These are phyloP conservation scores for Thuidium tamariscinum DNA, from an alignment of 225 moss, liverwort and hornwort genomes.

Conservation along the genomic window DNA sequence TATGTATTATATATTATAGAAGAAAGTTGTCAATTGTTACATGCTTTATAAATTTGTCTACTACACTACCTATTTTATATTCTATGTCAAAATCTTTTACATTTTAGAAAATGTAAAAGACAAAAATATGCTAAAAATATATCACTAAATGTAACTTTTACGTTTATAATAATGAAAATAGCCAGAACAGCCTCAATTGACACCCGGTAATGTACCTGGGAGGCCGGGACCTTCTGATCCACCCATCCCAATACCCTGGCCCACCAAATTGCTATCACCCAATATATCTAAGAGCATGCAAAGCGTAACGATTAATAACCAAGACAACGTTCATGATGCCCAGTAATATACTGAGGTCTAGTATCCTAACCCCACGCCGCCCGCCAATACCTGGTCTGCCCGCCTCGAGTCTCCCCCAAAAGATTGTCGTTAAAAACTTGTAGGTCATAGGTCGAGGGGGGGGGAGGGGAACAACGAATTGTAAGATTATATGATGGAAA, in stretches of 20 bases:
- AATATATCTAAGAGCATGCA: no score
- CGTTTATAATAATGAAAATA: no score
- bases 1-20: rapidly evolving
- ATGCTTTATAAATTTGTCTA: no score
- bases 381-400: neutral
- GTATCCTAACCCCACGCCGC: no score
- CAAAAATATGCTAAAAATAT: no score
- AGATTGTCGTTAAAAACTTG: neutral
- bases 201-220: no score
- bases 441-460: neutral
- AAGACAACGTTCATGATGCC: neutral
- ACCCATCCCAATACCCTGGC: neutral
- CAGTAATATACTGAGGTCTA: neutral
- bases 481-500: no score
- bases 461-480: no score
- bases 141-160: neutral
- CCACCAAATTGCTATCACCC: neutral
- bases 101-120: neutral
- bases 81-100: neutral
- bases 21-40: neutral
- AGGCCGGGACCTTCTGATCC: no score
- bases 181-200: neutral
- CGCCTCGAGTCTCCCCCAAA: neutral
- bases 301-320: neutral
- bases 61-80: neutral